These are phyloP conservation scores for Collariella sp. DNA, from an alignment of 495 filamentous ascomycete genomes.

Conservation along the genomic window DNA sequence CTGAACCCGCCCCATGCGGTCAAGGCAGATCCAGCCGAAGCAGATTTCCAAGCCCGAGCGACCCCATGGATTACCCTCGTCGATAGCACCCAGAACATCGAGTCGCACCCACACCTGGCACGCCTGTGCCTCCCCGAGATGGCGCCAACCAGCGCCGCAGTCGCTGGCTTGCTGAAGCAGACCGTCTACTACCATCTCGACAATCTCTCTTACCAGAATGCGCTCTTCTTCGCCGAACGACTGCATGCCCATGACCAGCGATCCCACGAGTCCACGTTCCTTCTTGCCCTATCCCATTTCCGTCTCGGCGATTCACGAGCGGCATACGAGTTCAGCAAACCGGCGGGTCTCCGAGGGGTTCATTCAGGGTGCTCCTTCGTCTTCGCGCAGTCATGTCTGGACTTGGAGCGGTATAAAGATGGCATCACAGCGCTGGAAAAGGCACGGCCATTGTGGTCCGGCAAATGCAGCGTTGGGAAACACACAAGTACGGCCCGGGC, in stretches of 20 bases:
- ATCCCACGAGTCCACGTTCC: conserved; percentile 68
- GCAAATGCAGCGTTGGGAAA: conserved; percentile 64
- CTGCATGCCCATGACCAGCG: conserved; percentile 74
- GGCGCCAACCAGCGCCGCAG: conserved; percentile 58
- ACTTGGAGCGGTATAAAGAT: conserved; percentile 65
- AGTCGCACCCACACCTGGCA: conserved; percentile 17
- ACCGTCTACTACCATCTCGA: conserved; percentile 90
- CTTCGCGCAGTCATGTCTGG: conserved; percentile 81
- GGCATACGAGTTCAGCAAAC: conserved; percentile 60
- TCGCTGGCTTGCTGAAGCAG: conserved; percentile 69
- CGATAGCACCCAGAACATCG: conserved; percentile 19
- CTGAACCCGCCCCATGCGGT: background rate
- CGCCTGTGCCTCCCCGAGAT: conserved; percentile 37
- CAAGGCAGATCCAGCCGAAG: background rate
- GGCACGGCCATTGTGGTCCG: conserved; percentile 58
- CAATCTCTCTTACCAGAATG: conserved; percentile 77
- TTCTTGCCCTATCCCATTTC: conserved; percentile 75
- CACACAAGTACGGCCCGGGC: conserved; percentile 62
- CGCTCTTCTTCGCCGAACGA: conserved; percentile 83
- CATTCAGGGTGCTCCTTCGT: conserved; percentile 87
- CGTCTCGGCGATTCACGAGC: conserved; percentile 63
- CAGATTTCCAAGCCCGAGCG: conserved; percentile 1
- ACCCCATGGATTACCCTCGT: conserved; percentile 24
- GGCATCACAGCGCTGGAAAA: conserved; percentile 75
- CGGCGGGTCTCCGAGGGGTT: conserved; percentile 51